Base-by-base conservation (phyloP, 2,329 filamentous ascomycete species). In the Zymoseptoria crescenta region DNA sequence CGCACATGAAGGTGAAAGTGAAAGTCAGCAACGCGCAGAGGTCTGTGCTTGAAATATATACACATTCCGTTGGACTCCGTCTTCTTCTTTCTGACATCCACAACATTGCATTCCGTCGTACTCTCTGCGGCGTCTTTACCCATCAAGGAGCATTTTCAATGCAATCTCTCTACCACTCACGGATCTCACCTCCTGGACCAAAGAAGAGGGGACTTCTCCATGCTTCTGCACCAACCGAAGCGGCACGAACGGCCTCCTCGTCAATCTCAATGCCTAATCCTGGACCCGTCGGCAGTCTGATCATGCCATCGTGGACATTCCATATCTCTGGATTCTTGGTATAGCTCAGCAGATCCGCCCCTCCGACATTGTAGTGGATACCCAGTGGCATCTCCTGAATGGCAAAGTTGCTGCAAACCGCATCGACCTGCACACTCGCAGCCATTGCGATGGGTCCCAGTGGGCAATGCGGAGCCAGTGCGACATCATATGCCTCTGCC, bases 351-450 rank as follows among this genome's bases (percentile, higher is more conserved):
- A 89, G 75, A 69, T 89, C 87, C 65, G 84, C 78, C 1, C 83
- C 79, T 1, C 82, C 85, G 3, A 74, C 73, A 65, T 92, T 92
- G 69, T 91, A 92, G 70, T 92, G 89, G 65, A 92, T 91, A 0
- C 88, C 88, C 29, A 91, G 68, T 56, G 84, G 87, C 88, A 91
- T 91, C 72, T 91, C 88, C 68, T 89, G 84, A 30, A 91, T 91
- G 0, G 81, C 82, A 69, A 87, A 90, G 71, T 87, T 91, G 20
- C 79, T 80, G 20, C 76, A 83, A 8, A 74, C 76, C 20, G 81
- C 77, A 24, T 83, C 85, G 1, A 91, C 81, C 62, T 91, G 87
- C 49, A 90, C 77, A 57, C 81, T 85, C 0, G 88, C 88, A 0
- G 88, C 88, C 16, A 91, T 75, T 0, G 88, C 86, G 54, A 91